Percentiles rank a stretch among this genome's conserved stretches.
These are phyloP conservation scores for Kluyveromyces starmeri DNA, from an alignment of 805 yeast species.

Conservation along the genomic window DNA sequence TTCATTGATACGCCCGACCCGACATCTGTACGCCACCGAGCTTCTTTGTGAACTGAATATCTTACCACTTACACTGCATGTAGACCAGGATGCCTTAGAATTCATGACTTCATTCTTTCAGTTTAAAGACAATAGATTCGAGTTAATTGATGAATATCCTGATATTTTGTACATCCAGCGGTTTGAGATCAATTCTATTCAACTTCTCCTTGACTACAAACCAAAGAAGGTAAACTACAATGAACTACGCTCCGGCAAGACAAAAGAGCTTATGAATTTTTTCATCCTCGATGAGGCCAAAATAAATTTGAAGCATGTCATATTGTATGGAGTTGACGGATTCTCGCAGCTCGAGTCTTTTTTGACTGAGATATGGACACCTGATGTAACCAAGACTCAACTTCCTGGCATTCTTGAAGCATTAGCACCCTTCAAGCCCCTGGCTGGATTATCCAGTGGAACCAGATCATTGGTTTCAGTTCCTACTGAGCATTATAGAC, in stretches of 20 bases:
- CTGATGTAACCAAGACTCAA: constrained; percentile 78
- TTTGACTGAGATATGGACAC: constrained; percentile 73
- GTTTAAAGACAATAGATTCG: constrained; percentile 65
- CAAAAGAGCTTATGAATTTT: constrained; percentile 76
- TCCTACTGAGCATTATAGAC: constrained; percentile 65
- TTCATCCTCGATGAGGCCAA: constrained; percentile 83
- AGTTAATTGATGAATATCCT: constrained; percentile 47
- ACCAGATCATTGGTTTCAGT: constrained; percentile 62
- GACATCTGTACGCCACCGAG: constrained; percentile 61
- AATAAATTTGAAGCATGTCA: constrained; percentile 51
- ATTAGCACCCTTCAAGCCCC: constrained; percentile 67
- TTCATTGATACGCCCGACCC: constrained; percentile 56
- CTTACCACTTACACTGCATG: constrained; percentile 70
- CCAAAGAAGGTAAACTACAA: constrained; percentile 83
- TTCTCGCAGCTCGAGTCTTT: constrained; percentile 47
- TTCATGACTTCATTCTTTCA: constrained; percentile 72
- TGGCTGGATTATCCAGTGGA: constrained; percentile 72
- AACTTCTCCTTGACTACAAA: constrained; percentile 74
- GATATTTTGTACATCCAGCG: constrained; percentile 63
- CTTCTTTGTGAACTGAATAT: constrained; percentile 41
- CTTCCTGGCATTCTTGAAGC: constrained; percentile 77
- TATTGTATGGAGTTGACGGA: constrained; percentile 71
- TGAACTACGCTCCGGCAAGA: constrained; percentile 78
- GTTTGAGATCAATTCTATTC: constrained; percentile 50
- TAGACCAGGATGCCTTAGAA: constrained; percentile 91